Conservation (phyloP, 164 flowering plant species). For the Kalanchoe fedtschenkoi region DNA sequence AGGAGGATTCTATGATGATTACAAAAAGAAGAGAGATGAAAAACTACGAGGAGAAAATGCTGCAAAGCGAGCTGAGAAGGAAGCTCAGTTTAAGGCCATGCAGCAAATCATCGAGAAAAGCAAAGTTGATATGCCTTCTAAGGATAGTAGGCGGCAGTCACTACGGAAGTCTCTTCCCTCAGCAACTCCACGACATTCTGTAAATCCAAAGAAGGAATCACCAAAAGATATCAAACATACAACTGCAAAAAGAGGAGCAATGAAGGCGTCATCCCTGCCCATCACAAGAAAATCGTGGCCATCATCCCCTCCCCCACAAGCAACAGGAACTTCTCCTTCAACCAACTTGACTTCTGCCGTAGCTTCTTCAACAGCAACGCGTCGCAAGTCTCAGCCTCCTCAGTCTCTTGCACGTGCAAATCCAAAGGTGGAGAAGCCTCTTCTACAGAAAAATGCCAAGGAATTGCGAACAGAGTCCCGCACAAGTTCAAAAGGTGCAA, state of each 20-base stretch:
- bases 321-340: conserved; percentile 30
- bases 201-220: conserved; percentile 34
- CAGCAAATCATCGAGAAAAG: conserved; percentile 39
- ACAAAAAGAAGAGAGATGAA: conserved; percentile 66
- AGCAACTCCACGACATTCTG: conserved; percentile 23
- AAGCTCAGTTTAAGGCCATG: conserved; percentile 39
- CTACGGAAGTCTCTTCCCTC: conserved; percentile 18
- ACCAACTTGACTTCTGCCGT: conserved; percentile 24
- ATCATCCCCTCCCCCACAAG: conserved; percentile 44
- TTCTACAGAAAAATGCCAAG: conserved; percentile 26
- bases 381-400: conserved; percentile 34
- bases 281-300: conserved; percentile 75
- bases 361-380: conserved; percentile 33
- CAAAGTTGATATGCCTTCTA: conserved; percentile 38
- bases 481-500: conserved; percentile 22
- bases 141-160: conserved; percentile 6
- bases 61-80: conserved; percentile 46
- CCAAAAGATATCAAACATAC: conserved; percentile 25
- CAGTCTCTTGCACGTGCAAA: conserved; percentile 24
- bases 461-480: conserved; percentile 17
- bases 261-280: conserved; percentile 49
- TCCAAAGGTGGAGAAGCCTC: conserved; percentile 37
- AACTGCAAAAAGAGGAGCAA: conserved; percentile 27
- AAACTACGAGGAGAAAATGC: conserved; percentile 51
- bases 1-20: conserved; percentile 44